Base-by-base conservation (phyloP, 805 yeast genomes). In the Metschnikowia anglica region DNA sequence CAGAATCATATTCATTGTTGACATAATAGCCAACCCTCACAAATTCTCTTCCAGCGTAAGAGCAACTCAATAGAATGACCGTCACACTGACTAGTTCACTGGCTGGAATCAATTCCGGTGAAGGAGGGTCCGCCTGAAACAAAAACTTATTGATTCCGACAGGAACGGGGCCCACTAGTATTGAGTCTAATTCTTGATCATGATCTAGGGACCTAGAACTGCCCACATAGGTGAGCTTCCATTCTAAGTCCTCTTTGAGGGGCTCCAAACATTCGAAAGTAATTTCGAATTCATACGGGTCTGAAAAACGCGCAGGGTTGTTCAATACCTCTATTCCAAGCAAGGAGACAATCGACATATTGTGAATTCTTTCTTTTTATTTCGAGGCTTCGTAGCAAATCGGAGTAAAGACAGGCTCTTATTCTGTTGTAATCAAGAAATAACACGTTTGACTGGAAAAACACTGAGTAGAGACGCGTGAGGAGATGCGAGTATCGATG, bases 81-180 rank as follows among this genome's bases (percentile, higher is more conserved):
- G 99, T 93, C 31, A 93, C 98, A 48, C 91, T 81, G 11, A 93
- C 97, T 49, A 93, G 74, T 62, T 93, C 99, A 52, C 88, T 83
- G 3, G 97, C 97, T 0, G 99, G 99, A 52, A 93, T 93, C 53
- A 90, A 66, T 54, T 91, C 98, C 0, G 97, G 95, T 1, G 91
- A 81, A 1, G 99, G 99, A 0, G 99, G 96, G 57, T 95, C 98
- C 0, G 98, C 97, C 15, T 87, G 80, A 62, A 93, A 85, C 9
- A 90, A 76, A 57, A 93, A 93, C 64, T 91, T 89, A 61, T 93
- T 93, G 30, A 91, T 81, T 1, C 99, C 99, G 2, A 93, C 96
- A 0, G 99, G 99, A 2, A 93, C 96, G 0, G 99, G 99, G 0
- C 99, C 99, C 3, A 93, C 99, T n/a, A 93, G 69, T 28, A 93